These are phyloP conservation scores for Leishmania guyanensis DNA, from an alignment of 208 protist species.

Conservation along the genomic window DNA sequence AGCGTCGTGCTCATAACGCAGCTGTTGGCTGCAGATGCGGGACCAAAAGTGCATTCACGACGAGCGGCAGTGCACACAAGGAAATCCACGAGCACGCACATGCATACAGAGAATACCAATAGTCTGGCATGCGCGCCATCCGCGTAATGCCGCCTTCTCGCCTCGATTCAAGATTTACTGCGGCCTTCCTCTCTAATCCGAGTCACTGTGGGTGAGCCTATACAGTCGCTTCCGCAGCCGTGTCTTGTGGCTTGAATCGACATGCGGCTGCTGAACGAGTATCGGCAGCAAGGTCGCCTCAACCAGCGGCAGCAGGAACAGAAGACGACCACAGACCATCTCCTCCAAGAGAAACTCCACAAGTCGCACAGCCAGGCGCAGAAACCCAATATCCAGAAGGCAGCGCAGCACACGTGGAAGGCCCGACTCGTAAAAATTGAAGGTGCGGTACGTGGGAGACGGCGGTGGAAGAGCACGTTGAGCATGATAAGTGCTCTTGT, in stretches of 20 bases:
- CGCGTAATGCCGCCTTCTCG: not conserved
- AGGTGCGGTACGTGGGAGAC: slow-evolving; percentile 26
- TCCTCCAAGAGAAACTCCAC: slow-evolving; percentile 88
- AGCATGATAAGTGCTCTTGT: not conserved
- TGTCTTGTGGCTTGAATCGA: slow-evolving; percentile 64
- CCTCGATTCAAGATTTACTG: not conserved
- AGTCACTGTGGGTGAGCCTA: slow-evolving; percentile 81
- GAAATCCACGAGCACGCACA: not conserved
- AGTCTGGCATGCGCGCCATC: not conserved
- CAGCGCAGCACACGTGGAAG: slow-evolving; percentile 65
- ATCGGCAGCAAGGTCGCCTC: slow-evolving; percentile 55
- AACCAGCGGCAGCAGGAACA: slow-evolving; percentile 45
- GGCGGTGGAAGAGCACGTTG: not conserved
- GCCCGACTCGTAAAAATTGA: slow-evolving; percentile 58
- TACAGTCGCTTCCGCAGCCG: slow-evolving; percentile 56
- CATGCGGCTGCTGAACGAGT: slow-evolving; percentile 35
- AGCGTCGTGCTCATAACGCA: not conserved
- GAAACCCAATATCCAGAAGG: slow-evolving; percentile 69
- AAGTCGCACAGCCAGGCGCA: slow-evolving; percentile 65
- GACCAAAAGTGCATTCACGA: not conserved
- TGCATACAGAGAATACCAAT: not conserved
- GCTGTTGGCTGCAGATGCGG: not conserved
- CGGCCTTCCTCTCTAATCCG: slow-evolving; percentile 41
- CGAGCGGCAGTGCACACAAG: not conserved
- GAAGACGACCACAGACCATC: slow-evolving; percentile 56